phyloP scores from a whole-genome alignment of 208 protist species.

The Leishmania martiniquensis region DNA sequence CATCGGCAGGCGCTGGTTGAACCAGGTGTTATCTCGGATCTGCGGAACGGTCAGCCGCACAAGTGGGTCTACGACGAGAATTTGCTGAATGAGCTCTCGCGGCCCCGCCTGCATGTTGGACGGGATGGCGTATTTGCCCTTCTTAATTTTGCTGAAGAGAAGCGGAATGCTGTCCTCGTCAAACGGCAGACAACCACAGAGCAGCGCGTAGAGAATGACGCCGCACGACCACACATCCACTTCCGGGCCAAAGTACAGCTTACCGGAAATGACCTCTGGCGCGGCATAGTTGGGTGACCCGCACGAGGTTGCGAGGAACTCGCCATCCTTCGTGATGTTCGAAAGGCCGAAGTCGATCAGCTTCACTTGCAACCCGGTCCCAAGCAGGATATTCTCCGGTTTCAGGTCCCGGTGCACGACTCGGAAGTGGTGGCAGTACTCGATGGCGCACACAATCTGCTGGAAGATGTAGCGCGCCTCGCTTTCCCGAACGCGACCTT shows the following conservation, averaged over 20 bases:
- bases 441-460: constrained; percentile 98
- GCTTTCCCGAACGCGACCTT: constrained; percentile 94
- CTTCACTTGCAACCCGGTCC: constrained; percentile 90
- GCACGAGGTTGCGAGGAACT: constrained; percentile 92
- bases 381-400: constrained; percentile 94
- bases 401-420: constrained; percentile 95
- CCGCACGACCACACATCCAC: constrained; percentile 97
- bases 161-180: constrained; percentile 91
- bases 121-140: constrained; percentile 87
- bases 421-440: constrained; percentile 98
- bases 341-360: constrained; percentile 96
- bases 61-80: constrained; percentile 92
- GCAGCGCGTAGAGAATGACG: constrained; percentile 95
- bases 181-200: constrained; percentile 94
- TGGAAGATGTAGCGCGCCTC: constrained; percentile 98
- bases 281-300: constrained; percentile 95
- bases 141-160: constrained; percentile 93
- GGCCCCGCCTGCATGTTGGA: constrained; percentile 50
- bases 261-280: constrained; percentile 94
- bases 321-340: constrained; percentile 93
- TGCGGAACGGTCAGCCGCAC: constrained; percentile 88
- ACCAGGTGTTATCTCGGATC: constrained; percentile 92
- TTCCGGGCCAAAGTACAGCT: constrained; percentile 92
- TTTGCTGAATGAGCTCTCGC: constrained; percentile 85
- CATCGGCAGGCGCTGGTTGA: constrained; percentile 80